Base-by-base conservation (phyloP, 306 rosid species). In the Trichosanthes truncata region DNA sequence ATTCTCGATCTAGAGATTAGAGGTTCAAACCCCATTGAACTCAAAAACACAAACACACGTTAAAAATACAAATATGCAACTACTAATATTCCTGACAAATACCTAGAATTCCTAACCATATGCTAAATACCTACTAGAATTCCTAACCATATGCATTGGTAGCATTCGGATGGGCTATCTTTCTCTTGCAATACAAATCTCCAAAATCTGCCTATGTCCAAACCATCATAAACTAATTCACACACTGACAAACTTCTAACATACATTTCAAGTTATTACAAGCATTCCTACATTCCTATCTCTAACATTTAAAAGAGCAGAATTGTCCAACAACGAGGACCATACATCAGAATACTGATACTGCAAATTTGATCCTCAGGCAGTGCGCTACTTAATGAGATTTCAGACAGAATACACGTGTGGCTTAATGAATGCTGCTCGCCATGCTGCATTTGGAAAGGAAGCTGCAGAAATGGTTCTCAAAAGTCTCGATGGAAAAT, bases 321-420 rank as follows among this genome's bases (percentile, higher is more conserved):
- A 60, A 60, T 6, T 63, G 4, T 62, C 68, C 68, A 61, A 55
- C 25, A 18, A 26, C n/a, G 1, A 13, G 41, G 68, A 8, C 9
- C 71, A 33, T 12, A n/a, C 4, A 18, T n/a, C 45, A 33, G 25
- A 17, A 20, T 26, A 35, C 21, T 69, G 33, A 82, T 25, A 36
- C 61, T 41, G 14, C 29, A 26, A 57, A 21, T 21, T 53, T 72
- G 41, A 80, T 65, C 45, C 43, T 29, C 93, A 95, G 99, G 97
- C 97, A 15, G 91, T 93, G 0, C 96, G 97, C 60, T 95, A 91
- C 85, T 83, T 95, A 45, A 91, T 91, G 97, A 88, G 97, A 81
- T 95, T 92, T 80, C 90, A 88, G 81, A 88, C 97, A 3, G 90
- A 95, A 80, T 93, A 95, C 87, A 87, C 90, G 15, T 95, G 97